Conservation (phyloP, 2,329 filamentous ascomycete species). For the Pyrenochaeta sp. region DNA sequence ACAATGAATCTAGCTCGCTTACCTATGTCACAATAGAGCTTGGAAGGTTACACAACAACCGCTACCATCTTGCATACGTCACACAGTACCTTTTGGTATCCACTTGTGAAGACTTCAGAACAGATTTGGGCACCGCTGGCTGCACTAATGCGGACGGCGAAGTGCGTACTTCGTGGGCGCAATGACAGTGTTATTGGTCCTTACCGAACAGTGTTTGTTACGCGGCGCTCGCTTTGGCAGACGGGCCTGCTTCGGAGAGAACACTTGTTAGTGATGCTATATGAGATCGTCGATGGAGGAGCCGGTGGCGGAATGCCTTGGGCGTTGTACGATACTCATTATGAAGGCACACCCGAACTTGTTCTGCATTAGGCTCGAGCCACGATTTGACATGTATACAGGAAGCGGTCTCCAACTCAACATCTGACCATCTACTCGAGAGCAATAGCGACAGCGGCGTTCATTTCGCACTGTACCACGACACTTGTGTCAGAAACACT, state of each 20-base stretch:
- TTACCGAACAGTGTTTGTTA: neutral
- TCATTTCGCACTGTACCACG: neutral
- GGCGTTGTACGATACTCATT: neutral
- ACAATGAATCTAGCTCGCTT: neutral
- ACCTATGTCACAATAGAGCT: slow-evolving; percentile 1
- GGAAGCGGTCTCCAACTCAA: neutral
- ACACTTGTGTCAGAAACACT: neutral
- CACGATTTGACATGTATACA: neutral
- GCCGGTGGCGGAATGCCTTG: neutral
- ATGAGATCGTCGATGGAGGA: neutral
- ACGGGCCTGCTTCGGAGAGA: neutral
- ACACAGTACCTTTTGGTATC: neutral
- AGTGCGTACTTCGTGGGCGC: neutral
- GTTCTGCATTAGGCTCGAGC: neutral
- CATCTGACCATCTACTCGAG: neutral
- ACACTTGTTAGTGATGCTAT: neutral
- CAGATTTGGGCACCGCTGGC: neutral
- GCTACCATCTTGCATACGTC: neutral
- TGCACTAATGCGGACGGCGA: neutral
- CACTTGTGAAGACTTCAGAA: neutral
- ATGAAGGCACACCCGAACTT: neutral
- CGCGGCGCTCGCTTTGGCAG: neutral
- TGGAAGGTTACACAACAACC: neutral
- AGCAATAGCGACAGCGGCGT: neutral
- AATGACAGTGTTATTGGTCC: neutral